phyloP scores from a whole-genome alignment of 495 filamentous ascomycete genomes.

The Pyronema omphalodes region DNA sequence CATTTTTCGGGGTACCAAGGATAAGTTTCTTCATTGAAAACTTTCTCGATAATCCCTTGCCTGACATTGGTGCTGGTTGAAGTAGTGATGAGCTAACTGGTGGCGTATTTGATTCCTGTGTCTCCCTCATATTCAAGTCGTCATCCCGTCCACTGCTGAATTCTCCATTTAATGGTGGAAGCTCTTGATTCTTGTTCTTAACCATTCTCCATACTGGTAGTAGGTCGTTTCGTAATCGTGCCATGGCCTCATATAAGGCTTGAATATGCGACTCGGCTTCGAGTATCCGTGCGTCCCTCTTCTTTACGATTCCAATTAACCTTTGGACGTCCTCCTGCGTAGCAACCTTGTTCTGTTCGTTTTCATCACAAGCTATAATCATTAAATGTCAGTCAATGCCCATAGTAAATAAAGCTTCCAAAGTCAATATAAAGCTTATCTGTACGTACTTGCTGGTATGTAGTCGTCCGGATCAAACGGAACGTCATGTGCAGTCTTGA shows the following conservation, averaged over 20 bases:
- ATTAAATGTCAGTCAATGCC: not conserved
- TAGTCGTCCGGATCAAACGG: constrained; percentile 85
- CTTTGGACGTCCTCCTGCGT: constrained; percentile 82
- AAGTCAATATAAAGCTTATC: constrained; percentile 12
- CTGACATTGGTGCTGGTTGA: constrained; percentile 15
- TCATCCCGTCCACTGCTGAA: constrained; percentile 9
- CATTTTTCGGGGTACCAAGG: constrained; percentile 64
- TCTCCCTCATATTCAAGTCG: constrained; percentile 2
- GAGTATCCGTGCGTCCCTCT: constrained; percentile 72
- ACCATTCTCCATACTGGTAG: constrained; percentile 73
- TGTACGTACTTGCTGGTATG: constrained; percentile 63
- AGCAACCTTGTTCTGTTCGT: constrained; percentile 64
- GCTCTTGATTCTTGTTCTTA: constrained; percentile 76
- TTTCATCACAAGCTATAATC: constrained; percentile 54
- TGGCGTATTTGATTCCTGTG: constrained; percentile 11
- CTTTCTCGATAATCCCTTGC: constrained; percentile 47
- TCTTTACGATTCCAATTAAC: constrained; percentile 65
- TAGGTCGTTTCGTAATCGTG: constrained; percentile 70
- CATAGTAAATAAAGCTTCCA: constrained; percentile 3
- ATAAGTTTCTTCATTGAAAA: constrained; percentile 87
- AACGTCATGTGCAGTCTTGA: constrained; percentile 80
- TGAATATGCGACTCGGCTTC: constrained; percentile 63
- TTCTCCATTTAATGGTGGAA: constrained; percentile 37
- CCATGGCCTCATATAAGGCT: constrained; percentile 66
- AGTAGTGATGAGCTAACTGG: constrained; percentile 2